Evolutionary conservation across 2,329 filamentous ascomycete genomes (phyloP), one percentile per base, ranked within the genome.

Genomic region (Aspergillus amoenus): DNA sequence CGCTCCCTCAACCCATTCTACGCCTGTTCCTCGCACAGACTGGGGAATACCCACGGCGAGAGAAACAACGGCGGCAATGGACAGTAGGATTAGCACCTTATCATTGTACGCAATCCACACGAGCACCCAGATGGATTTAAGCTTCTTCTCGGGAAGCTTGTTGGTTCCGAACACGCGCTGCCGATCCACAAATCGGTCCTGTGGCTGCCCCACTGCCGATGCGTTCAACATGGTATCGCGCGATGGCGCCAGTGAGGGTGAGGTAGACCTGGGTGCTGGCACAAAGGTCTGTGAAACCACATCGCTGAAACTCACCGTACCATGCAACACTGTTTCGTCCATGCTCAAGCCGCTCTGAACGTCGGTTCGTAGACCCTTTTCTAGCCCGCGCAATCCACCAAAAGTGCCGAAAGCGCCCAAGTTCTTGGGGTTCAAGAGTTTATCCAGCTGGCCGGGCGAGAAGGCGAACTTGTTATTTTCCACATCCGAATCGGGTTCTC

Each of bases 71-170:
- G 89, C 89, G 7, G 89, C 88, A 18, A 86, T 79, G 1, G 87
- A 88, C 57, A 91, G 78, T 3, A 91, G 76, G 54, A 91, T 88
- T 51, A 91, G 77, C 12, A 93, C 85, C 67, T 92, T 92, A 73
- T 93, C 89, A 68, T 92, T 91, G 75, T 90, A 91, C 1, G 89
- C 88, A 66, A 91, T 88, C 89, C 89, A 92, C 61, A 86, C 86
- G 13, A 92, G 76, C 66, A 86, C 80, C 58, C 88, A 78, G 50
- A 92, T 85, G 41, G 79, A 86, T 70, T 91, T 91, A 21, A 86
- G 78, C 66, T 88, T 89, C 65, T 84, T 84, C 62, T 84, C 85
- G 0, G 87, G 87, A 17, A 90, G 75, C 30, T 79, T 77, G 64
- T 92, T 92, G 61, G 85, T 82, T 52, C 84, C 85, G 68, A 85